Base-by-base conservation (phyloP, 1,139 yeast species). In the Debaryomyces subglobosus region DNA sequence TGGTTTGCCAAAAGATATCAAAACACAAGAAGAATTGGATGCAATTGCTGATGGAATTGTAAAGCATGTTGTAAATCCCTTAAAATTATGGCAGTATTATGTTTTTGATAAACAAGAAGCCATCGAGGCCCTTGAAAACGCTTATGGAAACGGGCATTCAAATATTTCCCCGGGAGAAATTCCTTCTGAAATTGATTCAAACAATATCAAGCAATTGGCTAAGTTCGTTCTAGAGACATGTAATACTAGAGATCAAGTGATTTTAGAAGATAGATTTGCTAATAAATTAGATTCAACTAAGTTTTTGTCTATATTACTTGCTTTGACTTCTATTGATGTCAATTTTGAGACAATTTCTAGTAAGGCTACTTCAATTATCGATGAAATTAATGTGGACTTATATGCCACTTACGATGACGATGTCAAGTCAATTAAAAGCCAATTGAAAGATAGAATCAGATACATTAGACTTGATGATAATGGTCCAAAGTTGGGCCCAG, bases 61-160 rank as follows among this genome's bases (percentile, higher is more conserved):
- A 50, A 67, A 72, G 7, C 84, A 88, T 56, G 97, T 91, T 1
- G 60, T 90, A 40, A 84, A 79, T 23, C 74, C 78, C 8, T 68
- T 90, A 48, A 78, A 84, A 51, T 75, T 94, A 46, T 94, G 99
- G 99, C 91, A 94, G 65, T 94, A 71, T 65, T 94, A 91, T 61
- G 92, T 86, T 9, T 76, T 91, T 41, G 79, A 89, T 63, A 82
- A 79, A 39, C 55, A 60, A 10, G 60, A 56, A 2, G 70, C 74
- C 47, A 59, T 78, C 35, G 54, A 54, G 0, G 60, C 63, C 4
- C 58, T 81, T 41, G 65, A 68, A 45, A 64, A 71, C 1, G 65
- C 76, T 7, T 84, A 84, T n/a, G 63, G 69, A 1, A 68, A 72
- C 7, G 50, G 56, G 10, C 45, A 51, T 9, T 46, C 53, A 12